phyloP scores from a whole-genome alignment of 2,329 filamentous ascomycete species.

The Trichoderma guizhouense region DNA sequence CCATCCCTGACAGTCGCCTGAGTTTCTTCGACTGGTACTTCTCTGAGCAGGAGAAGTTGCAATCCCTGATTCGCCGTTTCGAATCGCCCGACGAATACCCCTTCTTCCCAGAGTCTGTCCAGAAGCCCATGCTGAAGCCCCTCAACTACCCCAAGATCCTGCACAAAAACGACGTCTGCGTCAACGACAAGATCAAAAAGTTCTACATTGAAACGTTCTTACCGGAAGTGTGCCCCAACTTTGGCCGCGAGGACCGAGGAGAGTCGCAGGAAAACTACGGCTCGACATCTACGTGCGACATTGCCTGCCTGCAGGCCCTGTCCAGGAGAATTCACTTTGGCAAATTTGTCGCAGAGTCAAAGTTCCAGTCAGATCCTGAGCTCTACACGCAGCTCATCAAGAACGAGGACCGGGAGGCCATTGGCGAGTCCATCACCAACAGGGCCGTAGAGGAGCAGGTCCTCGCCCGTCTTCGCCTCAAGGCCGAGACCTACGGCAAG shows the following conservation, averaged over 20 bases:
- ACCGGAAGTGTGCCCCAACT: constrained; percentile 75
- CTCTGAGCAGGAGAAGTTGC: constrained; percentile 81
- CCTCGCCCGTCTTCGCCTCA: constrained; percentile 77
- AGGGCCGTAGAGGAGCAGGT: constrained; percentile 86
- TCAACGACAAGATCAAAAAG: constrained; percentile 81
- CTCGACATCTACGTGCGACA: constrained; percentile 85
- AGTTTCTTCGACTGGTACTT: constrained; percentile 96
- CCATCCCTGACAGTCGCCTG: constrained; percentile 68
- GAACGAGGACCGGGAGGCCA: constrained; percentile 72
- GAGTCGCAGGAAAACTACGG: constrained; percentile 94
- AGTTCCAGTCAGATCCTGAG: constrained; percentile 81
- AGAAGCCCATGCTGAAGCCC: constrained; percentile 79
- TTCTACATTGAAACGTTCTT: constrained; percentile 83
- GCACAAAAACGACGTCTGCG: constrained; percentile 82
- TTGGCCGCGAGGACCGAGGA: constrained; percentile 73
- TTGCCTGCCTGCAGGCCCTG: constrained; percentile 82
- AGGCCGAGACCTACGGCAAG: constrained; percentile 89
- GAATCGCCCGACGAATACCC: constrained; percentile 96
- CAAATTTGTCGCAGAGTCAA: constrained; percentile 96
- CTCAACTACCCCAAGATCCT: constrained; percentile 86
- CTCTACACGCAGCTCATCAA: constrained; percentile 80
- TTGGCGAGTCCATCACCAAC: constrained; percentile 89
- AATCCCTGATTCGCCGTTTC: constrained; percentile 91
- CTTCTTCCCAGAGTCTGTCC: constrained; percentile 83
- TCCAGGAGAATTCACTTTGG: constrained; percentile 93